phyloP scores from a whole-genome alignment of 768 basidiomycete species.

The Gymnopilus dilepis region DNA sequence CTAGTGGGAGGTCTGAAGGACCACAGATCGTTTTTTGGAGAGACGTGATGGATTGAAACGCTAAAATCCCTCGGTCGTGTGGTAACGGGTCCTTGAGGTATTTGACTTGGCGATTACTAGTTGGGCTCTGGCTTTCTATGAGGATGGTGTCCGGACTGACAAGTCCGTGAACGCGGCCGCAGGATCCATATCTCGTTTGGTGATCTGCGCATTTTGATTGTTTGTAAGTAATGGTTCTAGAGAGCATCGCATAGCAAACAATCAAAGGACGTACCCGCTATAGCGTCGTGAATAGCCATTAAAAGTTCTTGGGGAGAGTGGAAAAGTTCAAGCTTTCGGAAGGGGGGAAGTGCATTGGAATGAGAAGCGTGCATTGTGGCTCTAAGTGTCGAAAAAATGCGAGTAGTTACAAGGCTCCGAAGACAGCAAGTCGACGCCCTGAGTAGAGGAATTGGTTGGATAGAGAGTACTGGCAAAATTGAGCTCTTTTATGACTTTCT shows the following conservation, averaged over 20 bases:
- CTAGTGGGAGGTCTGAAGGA: background rate
- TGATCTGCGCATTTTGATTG: no score
- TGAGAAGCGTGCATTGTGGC: background rate
- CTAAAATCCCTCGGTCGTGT: background rate
- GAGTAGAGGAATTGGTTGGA: no score
- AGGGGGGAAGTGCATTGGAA: background rate
- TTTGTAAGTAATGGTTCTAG: no score
- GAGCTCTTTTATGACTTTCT: no score
- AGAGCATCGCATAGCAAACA: no score
- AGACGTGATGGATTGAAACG: constrained; percentile 8
- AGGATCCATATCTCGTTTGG: background rate
- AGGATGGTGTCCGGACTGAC: background rate
- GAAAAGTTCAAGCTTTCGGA: constrained; percentile 3
- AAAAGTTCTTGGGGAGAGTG: constrained; percentile 6
- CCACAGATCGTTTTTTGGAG: background rate
- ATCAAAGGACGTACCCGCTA: constrained; percentile 1
- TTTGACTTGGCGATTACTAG: no score
- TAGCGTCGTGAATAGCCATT: constrained; percentile 3
- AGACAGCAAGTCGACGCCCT: no score
- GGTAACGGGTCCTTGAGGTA: background rate
- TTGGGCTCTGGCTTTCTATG: no score
- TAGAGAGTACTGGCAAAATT: no score
- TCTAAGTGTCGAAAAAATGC: no score
- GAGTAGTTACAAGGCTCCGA: no score
- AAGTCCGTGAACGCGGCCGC: background rate